Evolutionary conservation across 1,139 yeast genomes (phyloP).

Genomic region (Geotrichum aggregatum): DNA sequence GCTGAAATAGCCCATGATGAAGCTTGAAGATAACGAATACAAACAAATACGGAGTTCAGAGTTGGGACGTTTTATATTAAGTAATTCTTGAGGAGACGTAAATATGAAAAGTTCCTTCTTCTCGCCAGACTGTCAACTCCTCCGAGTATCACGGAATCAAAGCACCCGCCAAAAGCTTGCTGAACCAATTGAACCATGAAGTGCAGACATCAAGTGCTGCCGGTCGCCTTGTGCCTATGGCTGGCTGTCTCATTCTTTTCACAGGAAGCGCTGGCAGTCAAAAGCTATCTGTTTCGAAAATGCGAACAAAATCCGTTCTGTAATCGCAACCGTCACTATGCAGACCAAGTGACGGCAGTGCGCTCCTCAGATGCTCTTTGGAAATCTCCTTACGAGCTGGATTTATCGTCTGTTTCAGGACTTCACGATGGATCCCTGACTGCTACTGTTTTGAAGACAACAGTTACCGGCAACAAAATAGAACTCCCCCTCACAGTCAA

Average conservation of each 20-base stretch:
- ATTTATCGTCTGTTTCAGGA: slow-evolving; percentile 40
- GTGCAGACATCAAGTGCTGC: slow-evolving; percentile 8
- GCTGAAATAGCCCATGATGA: slow-evolving; percentile 22
- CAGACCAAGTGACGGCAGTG: slow-evolving; percentile 43
- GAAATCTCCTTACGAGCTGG: slow-evolving; percentile 54
- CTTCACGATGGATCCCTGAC: slow-evolving; percentile 28
- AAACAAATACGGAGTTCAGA: not conserved
- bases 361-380: slow-evolving; percentile 28
- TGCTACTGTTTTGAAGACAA: slow-evolving; percentile 46
- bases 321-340: slow-evolving; percentile 70
- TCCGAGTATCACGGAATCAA: not conserved
- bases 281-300: slow-evolving; percentile 67
- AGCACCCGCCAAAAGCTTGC: too few species aligned
- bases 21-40: not conserved
- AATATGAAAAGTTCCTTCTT: not conserved
- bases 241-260: slow-evolving; percentile 16
- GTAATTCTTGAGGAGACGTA: not conserved
- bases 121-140: slow-evolving; percentile 43
- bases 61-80: not conserved
- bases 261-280: slow-evolving; percentile 45
- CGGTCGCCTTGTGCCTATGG: slow-evolving; percentile 22
- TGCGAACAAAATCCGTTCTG: slow-evolving; percentile 88
- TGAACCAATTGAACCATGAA: too few species aligned
- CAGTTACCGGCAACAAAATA: slow-evolving; percentile 23
- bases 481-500: slow-evolving; percentile 55